phyloP scores from a whole-genome alignment of 208 protist species.

The Crithidia sp. region DNA sequence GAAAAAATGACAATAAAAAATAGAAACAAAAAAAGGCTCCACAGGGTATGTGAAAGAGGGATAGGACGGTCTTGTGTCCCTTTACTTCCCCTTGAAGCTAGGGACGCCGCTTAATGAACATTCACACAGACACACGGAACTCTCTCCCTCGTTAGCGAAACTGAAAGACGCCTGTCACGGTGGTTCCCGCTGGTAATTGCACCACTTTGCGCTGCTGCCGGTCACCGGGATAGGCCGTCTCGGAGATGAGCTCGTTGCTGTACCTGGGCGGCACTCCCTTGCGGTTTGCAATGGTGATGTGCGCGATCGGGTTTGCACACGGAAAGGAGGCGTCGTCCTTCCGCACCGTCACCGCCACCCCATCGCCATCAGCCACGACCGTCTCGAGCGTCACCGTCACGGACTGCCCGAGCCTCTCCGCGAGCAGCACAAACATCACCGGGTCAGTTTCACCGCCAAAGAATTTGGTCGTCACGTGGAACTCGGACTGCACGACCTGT shows the following conservation, averaged over 20 bases:
- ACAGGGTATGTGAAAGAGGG: no score
- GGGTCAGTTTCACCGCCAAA: slow-evolving; percentile 49
- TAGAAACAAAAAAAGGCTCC: no score
- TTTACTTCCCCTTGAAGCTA: not conserved
- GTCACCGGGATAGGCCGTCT: slow-evolving; percentile 17
- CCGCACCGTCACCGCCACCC: slow-evolving; percentile 35
- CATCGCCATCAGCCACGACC: slow-evolving; percentile 48
- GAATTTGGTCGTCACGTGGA: slow-evolving; percentile 53
- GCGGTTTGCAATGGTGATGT: slow-evolving; percentile 61
- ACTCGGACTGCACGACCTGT: slow-evolving; percentile 37
- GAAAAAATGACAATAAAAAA: no score
- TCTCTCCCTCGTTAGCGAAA: slow-evolving; percentile 22
- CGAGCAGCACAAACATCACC: slow-evolving; percentile 36
- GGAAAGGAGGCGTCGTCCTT: slow-evolving; percentile 43
- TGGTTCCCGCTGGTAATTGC: slow-evolving; percentile 15
- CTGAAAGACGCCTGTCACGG: slow-evolving; percentile 29
- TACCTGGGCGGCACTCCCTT: slow-evolving; percentile 60
- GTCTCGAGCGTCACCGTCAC: slow-evolving; percentile 47
- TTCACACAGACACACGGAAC: not conserved
- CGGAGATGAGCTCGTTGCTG: slow-evolving; percentile 61
- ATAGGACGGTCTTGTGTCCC: not conserved
- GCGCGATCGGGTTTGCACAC: slow-evolving; percentile 49
- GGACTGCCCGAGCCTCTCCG: slow-evolving; percentile 25
- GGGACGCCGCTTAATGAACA: no score
- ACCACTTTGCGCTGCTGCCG: slow-evolving; percentile 11